Evolutionary conservation across 805 yeast species (phyloP).

Genomic region (Clavispora fructus): DNA sequence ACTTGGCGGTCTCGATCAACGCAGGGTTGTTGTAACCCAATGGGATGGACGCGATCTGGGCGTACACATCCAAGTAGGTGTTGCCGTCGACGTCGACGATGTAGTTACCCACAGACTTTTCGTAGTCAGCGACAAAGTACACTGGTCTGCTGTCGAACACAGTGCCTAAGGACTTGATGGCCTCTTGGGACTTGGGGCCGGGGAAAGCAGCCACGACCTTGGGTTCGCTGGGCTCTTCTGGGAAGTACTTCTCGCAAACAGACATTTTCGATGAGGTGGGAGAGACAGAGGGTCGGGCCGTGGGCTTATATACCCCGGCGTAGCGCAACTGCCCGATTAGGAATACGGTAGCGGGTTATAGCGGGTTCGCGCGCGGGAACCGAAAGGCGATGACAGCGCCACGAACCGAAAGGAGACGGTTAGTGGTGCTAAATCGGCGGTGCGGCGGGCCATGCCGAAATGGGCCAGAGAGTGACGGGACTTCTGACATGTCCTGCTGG

Average conservation of each 20-base stretch:
- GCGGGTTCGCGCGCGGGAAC: not conserved
- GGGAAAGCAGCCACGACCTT: constrained; percentile 60
- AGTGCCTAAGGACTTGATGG: constrained; percentile 48
- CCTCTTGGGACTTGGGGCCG: constrained; percentile 63
- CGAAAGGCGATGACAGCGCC: not conserved
- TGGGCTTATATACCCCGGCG: not conserved
- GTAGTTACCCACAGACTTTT: constrained; percentile 73
- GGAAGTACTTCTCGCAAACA: constrained; percentile 57
- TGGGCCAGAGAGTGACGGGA: too few relatives aligned
- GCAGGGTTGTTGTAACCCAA: constrained; percentile 84
- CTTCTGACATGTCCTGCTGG: too few relatives aligned
- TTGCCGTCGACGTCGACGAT: constrained; percentile 80
- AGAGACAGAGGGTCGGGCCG: not conserved
- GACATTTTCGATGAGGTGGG: constrained; percentile 23
- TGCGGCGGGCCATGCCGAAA: too few relatives aligned
- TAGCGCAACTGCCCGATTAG: constrained; percentile 1
- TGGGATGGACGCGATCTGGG: constrained; percentile 82
- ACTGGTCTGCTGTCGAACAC: constrained; percentile 70
- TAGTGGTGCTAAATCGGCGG: too few relatives aligned
- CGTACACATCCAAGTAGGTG: constrained; percentile 65
- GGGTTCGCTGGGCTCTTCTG: constrained; percentile 76
- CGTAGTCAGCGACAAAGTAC: constrained; percentile 72
- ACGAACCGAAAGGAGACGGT: too few relatives aligned
- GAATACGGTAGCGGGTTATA: not conserved
- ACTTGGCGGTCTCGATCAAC: constrained; percentile 59